phyloP scores from a whole-genome alignment of 202 grass and related monocot species.

The Setaria viridis region DNA sequence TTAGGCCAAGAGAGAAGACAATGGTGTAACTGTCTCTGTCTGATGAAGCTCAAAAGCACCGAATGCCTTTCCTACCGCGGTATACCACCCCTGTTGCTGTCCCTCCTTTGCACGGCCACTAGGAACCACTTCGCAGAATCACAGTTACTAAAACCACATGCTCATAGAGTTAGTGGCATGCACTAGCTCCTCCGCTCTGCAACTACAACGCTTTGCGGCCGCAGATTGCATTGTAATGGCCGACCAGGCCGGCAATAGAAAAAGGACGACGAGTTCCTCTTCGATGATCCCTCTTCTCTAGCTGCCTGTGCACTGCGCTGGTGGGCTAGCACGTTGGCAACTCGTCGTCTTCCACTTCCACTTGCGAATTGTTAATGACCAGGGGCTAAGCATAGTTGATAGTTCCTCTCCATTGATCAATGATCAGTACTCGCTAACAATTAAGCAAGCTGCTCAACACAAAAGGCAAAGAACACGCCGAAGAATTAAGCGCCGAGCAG shows the following conservation, averaged over 20 bases:
- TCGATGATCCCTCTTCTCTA: conserved; percentile 4
- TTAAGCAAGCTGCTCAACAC: neutral
- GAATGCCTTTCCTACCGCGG: neutral
- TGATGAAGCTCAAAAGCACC: neutral
- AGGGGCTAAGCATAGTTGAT: neutral
- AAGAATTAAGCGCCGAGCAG: neutral
- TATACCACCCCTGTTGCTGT: neutral
- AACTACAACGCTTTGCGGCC: conserved; percentile 20
- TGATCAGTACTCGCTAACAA: neutral
- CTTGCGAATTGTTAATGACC: conserved; percentile 32
- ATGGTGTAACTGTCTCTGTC: too few relatives aligned
- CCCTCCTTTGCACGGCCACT: conserved; percentile 33
- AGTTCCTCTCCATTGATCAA: neutral
- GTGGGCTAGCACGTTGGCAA: conserved; percentile 36
- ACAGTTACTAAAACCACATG: neutral
- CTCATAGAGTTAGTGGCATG: neutral
- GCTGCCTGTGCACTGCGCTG: neutral
- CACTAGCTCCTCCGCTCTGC: neutral
- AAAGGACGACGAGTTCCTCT: neutral
- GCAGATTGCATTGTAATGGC: conserved; percentile 29
- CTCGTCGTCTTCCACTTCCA: conserved; percentile 30
- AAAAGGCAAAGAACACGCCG: neutral
- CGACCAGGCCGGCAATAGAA: conserved; percentile 38
- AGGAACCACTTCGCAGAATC: conserved; percentile 5
- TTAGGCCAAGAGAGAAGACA: neutral